A percentile compares a stretch with the other conserved stretches of the same genome.
Conservation (phyloP, 768 basidiomycete genomes). For the Aureoboletus auriporus region DNA sequence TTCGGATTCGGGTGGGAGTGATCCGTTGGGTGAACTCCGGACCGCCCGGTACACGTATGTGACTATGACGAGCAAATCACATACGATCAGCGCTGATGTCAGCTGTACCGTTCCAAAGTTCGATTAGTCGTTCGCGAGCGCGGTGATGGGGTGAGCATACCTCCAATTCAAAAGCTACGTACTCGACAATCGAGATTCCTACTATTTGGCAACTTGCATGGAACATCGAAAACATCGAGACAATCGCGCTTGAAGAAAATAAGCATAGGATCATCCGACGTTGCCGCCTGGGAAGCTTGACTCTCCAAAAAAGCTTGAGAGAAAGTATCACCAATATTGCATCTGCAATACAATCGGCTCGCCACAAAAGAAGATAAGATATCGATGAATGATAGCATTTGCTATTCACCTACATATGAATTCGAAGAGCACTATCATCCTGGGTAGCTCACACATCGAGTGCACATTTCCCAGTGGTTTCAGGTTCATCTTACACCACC, state of each 20-base stretch:
- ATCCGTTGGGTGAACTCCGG: not conserved
- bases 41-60: constrained; percentile 10
- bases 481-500: not conserved
- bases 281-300: not conserved
- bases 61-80: constrained; percentile 13
- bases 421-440: not conserved
- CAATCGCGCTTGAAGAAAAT: not conserved
- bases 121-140: not conserved
- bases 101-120: not conserved
- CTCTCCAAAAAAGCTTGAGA: not conserved
- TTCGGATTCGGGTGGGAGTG: not conserved
- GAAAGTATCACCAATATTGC: not conserved
- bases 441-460: not conserved
- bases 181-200: not conserved
- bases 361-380: not conserved
- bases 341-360: not conserved
- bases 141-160: not conserved
- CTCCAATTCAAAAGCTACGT: not conserved
- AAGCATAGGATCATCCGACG: constrained; percentile 1
- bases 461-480: not conserved
- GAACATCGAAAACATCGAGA: not conserved
- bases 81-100: constrained; percentile 3
- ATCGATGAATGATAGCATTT: not conserved
- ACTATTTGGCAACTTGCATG: not conserved
- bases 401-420: not conserved